These are phyloP conservation scores for Lepidium didymum DNA, from an alignment of 345 rosid genomes.

Conservation along the genomic window DNA sequence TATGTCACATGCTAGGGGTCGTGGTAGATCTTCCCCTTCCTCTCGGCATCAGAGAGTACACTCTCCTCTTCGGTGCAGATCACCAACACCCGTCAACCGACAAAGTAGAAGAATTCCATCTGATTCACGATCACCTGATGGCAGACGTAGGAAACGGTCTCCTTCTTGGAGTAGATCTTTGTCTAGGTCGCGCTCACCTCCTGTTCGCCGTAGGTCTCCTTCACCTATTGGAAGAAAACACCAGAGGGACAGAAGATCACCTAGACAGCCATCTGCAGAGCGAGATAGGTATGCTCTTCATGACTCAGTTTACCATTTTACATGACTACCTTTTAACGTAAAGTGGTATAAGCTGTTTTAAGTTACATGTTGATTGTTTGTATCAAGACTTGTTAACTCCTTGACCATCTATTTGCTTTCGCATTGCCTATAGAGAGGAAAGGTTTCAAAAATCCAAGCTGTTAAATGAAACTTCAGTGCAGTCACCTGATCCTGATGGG, in stretches of 20 bases:
- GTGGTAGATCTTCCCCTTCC: constrained; percentile 29
- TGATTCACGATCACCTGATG: constrained; percentile 35
- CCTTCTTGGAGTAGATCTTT: constrained; percentile 37
- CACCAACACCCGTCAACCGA: constrained; percentile 28
- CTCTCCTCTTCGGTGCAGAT: constrained; percentile 30
- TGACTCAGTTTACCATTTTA: neutral
- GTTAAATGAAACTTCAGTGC: constrained; percentile 23
- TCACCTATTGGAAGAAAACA: constrained; percentile 38
- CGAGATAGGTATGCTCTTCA: constrained; percentile 40
- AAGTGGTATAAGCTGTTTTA: neutral
- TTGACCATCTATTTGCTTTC: constrained; percentile 1
- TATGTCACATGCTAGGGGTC: constrained; percentile 27
- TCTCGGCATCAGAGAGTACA: constrained; percentile 2
- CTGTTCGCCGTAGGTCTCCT: constrained; percentile 34
- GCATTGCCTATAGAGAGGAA: constrained; percentile 30
- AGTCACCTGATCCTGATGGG: constrained; percentile 32
- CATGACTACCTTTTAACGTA: neutral
- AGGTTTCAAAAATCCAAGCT: constrained; percentile 30
- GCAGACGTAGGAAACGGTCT: constrained; percentile 34
- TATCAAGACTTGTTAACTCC: neutral
- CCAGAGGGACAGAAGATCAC: constrained; percentile 32
- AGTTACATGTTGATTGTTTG: neutral
- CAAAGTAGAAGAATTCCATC: constrained; percentile 39
- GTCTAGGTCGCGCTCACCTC: constrained; percentile 42
- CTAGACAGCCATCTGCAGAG: constrained; percentile 38